These are phyloP conservation scores for Pseudoscleropodium purum DNA, from an alignment of 225 moss, liverwort and hornwort genomes.

Conservation along the genomic window DNA sequence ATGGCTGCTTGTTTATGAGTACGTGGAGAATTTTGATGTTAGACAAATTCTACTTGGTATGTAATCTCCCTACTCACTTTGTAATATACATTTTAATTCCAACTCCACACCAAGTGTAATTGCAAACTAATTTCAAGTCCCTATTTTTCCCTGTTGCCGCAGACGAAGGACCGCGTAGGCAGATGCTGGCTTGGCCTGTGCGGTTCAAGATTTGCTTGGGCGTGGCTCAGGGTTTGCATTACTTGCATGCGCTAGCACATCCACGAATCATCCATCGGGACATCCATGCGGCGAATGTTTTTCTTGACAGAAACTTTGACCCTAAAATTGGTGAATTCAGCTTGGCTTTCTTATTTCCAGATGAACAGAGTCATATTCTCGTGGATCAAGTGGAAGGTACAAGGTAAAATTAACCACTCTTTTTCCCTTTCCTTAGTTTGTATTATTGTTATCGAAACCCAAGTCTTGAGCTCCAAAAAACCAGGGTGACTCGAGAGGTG, in stretches of 20 bases:
- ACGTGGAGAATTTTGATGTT: not conserved
- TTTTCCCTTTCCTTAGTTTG: not conserved
- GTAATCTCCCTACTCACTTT: not conserved
- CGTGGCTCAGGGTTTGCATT: not conserved
- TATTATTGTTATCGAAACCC: not conserved
- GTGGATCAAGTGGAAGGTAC: fast-evolving
- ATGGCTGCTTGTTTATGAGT: not conserved
- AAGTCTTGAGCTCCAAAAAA: no score
- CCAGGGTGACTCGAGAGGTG: no score
- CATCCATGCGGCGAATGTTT: not conserved
- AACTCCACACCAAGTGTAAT: no score
- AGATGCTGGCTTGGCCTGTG: not conserved
- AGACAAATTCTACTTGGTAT: not conserved
- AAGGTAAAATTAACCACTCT: not conserved
- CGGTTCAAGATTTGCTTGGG: not conserved
- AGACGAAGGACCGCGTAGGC: no score
- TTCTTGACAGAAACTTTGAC: not conserved
- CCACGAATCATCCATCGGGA: not conserved
- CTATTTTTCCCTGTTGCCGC: no score
- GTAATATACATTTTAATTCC: no score
- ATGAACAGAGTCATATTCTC: not conserved
- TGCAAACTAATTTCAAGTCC: no score
- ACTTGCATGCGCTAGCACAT: not conserved
- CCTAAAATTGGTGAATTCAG: not conserved
- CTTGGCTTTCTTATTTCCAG: not conserved